Evolutionary conservation across 2,329 filamentous ascomycete genomes (phyloP).

Genomic region (Penicillium sp.): DNA sequence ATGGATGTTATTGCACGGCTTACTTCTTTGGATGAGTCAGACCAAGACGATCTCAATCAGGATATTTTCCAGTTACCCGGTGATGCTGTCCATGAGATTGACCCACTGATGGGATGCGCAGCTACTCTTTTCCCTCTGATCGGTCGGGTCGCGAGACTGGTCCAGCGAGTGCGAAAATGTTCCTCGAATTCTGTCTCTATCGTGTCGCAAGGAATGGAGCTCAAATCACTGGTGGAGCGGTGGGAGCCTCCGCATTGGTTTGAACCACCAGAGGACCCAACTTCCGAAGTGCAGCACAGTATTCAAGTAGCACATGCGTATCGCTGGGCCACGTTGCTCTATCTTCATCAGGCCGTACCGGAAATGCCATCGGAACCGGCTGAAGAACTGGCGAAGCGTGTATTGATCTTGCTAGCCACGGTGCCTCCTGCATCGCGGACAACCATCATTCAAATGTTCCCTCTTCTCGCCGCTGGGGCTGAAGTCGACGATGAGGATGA

Average conservation of each 20-base stretch:
- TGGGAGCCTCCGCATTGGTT: constrained; percentile 62
- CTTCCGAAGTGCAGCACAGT: constrained; percentile 62
- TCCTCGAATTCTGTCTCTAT: constrained; percentile 60
- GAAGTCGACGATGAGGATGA: constrained; percentile 62
- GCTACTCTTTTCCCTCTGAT: constrained; percentile 67
- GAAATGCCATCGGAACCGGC: constrained; percentile 63
- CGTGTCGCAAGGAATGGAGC: constrained; percentile 61
- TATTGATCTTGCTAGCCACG: constrained; percentile 61
- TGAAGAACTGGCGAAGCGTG: constrained; percentile 60
- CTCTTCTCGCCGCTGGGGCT: constrained; percentile 66
- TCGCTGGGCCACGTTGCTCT: constrained; percentile 64
- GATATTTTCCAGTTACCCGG: constrained; percentile 43
- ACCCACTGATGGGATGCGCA: constrained; percentile 70
- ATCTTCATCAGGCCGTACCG: constrained; percentile 67
- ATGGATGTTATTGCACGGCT: constrained; percentile 71
- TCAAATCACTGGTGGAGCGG: constrained; percentile 60
- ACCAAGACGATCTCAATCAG: constrained; percentile 48
- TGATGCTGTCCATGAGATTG: constrained; percentile 57
- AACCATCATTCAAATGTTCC: constrained; percentile 69
- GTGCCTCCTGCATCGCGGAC: constrained; percentile 63
- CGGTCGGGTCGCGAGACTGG: constrained; percentile 63
- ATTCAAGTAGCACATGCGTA: constrained; percentile 67
- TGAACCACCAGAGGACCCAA: constrained; percentile 63
- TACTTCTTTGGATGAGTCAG: constrained; percentile 61
- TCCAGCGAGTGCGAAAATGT: constrained; percentile 60